A percentile compares a stretch with the other conserved stretches of the same genome.
phyloP scores from a whole-genome alignment of 176 grass and related monocot species.

The Oryza nivara region DNA sequence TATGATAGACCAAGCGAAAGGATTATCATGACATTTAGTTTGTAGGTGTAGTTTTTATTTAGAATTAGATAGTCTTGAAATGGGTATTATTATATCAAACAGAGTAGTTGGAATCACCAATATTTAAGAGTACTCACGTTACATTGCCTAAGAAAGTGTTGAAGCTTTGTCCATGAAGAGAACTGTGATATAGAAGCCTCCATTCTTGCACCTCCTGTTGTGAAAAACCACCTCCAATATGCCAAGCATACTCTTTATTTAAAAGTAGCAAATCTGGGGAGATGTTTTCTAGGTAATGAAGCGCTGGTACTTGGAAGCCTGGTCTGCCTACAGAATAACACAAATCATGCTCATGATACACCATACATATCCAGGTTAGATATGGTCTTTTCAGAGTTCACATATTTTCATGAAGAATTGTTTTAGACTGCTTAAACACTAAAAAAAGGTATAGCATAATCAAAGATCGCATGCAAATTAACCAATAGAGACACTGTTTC shows the following conservation, averaged over 20 bases:
- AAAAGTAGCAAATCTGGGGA: constrained; percentile 61
- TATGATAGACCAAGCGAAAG: neutral
- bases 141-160: constrained; percentile 95
- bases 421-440: constrained; percentile 11
- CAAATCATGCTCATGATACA: constrained; percentile 12
- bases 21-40: neutral
- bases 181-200: constrained; percentile 92
- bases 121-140: constrained; percentile 60
- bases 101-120: constrained; percentile 7
- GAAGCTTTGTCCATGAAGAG: constrained; percentile 92
- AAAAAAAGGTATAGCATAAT: neutral
- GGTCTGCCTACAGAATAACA: constrained; percentile 59
- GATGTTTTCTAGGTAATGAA: constrained; percentile 73
- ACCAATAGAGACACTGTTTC: neutral
- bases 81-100: neutral
- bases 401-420: neutral
- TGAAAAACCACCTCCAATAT: constrained; percentile 86
- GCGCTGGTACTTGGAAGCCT: constrained; percentile 73
- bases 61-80: constrained; percentile 5
- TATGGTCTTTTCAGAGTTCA: constrained; percentile 1
- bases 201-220: constrained; percentile 75
- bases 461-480: constrained; percentile 4
- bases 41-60: neutral
- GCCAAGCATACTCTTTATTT: constrained; percentile 89
- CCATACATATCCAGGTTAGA: constrained; percentile 6